A percentile compares a stretch with the other conserved stretches of the same genome.
Evolutionary conservation across 2,329 filamentous ascomycete genomes (phyloP).

Genomic region (Trichoderma harzianum): DNA sequence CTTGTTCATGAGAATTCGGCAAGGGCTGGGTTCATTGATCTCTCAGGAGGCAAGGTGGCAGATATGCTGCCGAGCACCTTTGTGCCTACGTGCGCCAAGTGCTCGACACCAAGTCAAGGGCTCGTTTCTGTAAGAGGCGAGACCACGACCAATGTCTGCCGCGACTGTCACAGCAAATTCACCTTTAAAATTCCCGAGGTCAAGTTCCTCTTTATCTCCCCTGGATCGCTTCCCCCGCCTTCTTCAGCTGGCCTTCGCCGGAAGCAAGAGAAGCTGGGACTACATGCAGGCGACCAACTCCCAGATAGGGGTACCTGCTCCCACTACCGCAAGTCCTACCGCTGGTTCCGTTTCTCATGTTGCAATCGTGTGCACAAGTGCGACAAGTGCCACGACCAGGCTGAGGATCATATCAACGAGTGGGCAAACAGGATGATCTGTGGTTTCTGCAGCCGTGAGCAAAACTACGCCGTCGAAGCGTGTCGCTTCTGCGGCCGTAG

Average conservation of each 20-base stretch:
- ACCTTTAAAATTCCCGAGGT: constrained; percentile 74
- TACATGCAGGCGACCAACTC: constrained; percentile 55
- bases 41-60: constrained; percentile 68
- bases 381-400: constrained; percentile 71
- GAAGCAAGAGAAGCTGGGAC: constrained; percentile 52
- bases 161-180: constrained; percentile 76
- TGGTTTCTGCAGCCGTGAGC: constrained; percentile 75
- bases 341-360: constrained; percentile 66
- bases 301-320: constrained; percentile 51
- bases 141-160: constrained; percentile 69
- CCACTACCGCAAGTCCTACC: constrained; percentile 57
- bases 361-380: constrained; percentile 58
- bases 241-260: constrained; percentile 41
- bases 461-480: constrained; percentile 72
- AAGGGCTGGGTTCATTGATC: constrained; percentile 75
- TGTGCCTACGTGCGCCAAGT: constrained; percentile 71
- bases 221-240: constrained; percentile 43
- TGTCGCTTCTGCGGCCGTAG: constrained; percentile 70
- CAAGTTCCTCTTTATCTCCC: constrained; percentile 70
- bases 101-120: constrained; percentile 67
- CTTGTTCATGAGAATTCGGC: constrained; percentile 69
- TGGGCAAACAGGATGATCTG: constrained; percentile 84
- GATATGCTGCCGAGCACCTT: constrained; percentile 80
- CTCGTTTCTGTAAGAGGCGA: constrained; percentile 73
- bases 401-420: constrained; percentile 69